These are phyloP conservation scores for Talaromyces liani DNA, from an alignment of 495 filamentous ascomycete genomes.

Conservation along the genomic window DNA sequence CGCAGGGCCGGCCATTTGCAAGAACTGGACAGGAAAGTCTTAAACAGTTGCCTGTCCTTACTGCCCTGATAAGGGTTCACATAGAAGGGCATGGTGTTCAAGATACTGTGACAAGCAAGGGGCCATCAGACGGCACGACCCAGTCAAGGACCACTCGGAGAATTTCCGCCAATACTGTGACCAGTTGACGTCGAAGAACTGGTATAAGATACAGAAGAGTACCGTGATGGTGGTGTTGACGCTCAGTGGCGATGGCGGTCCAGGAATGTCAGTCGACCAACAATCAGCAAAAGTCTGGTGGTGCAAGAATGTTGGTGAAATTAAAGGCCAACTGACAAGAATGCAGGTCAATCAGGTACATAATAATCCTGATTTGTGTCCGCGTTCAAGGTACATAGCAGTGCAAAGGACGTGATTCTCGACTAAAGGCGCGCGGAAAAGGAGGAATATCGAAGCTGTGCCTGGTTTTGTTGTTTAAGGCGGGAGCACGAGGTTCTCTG, in stretches of 20 bases:
- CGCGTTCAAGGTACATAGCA: slow-evolving; percentile 7
- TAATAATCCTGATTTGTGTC: slow-evolving; percentile 7
- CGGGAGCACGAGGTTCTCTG: slow-evolving; percentile 7
- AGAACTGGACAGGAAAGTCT: slow-evolving; percentile 21
- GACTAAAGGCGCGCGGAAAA: background rate
- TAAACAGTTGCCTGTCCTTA: slow-evolving; percentile 25
- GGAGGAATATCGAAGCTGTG: background rate
- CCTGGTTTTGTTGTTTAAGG: background rate
- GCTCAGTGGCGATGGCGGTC: slow-evolving; percentile 8
- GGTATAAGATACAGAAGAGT: background rate
- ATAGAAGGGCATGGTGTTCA: slow-evolving; percentile 27
- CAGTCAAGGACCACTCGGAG: slow-evolving; percentile 35
- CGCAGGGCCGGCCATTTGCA: slow-evolving; percentile 17
- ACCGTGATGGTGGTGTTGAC: background rate
- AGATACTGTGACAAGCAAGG: slow-evolving; percentile 29
- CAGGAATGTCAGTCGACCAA: slow-evolving; percentile 31
- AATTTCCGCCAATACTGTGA: slow-evolving; percentile 26
- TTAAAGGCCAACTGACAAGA: slow-evolving; percentile 19
- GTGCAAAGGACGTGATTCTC: slow-evolving; percentile 1
- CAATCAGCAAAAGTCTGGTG: slow-evolving; percentile 16
- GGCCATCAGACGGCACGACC: slow-evolving; percentile 29
- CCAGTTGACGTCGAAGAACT: background rate
- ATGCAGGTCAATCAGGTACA: slow-evolving; percentile 22
- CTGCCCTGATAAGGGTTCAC: slow-evolving; percentile 37
- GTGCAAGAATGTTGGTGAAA: slow-evolving; percentile 22